Evolutionary conservation across 2,329 filamentous ascomycete genomes (phyloP).

Genomic region (Colletotrichum cereale): DNA sequence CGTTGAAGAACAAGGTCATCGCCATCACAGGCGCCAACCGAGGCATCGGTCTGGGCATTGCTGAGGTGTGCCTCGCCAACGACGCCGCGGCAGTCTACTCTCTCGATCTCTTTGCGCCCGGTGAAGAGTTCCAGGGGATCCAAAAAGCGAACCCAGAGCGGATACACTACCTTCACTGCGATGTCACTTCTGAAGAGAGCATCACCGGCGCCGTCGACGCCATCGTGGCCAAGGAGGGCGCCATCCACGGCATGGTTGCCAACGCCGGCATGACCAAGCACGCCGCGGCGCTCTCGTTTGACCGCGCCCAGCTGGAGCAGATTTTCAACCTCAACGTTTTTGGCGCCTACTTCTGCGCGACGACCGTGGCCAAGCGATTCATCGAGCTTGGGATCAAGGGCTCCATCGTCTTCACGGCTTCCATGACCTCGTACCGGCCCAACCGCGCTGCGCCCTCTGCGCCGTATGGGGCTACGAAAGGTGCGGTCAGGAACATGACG

Average conservation of each 20-base stretch:
- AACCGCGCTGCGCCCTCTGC: slow-evolving; percentile 65
- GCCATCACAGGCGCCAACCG: slow-evolving; percentile 58
- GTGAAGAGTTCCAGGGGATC: slow-evolving; percentile 42
- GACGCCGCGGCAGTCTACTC: slow-evolving; percentile 51
- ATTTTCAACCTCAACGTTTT: slow-evolving; percentile 58
- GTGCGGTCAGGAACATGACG: slow-evolving; percentile 55
- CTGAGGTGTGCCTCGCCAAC: slow-evolving; percentile 60
- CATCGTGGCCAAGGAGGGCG: slow-evolving; percentile 52
- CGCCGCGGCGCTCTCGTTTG: slow-evolving; percentile 54
- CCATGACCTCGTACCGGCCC: slow-evolving; percentile 61
- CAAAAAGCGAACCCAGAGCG: slow-evolving; percentile 55
- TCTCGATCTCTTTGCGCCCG: slow-evolving; percentile 47
- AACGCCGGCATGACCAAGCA: slow-evolving; percentile 34
- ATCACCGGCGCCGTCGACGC: slow-evolving; percentile 55
- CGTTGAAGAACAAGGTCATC: slow-evolving; percentile 53
- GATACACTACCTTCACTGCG: slow-evolving; percentile 60
- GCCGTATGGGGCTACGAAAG: slow-evolving; percentile 60
- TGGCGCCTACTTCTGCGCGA: slow-evolving; percentile 59
- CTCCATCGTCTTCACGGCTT: slow-evolving; percentile 59
- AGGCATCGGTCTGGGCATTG: slow-evolving; percentile 60
- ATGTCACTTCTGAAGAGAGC: slow-evolving; percentile 58
- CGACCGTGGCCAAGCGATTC: slow-evolving; percentile 56
- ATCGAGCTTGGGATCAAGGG: slow-evolving; percentile 51
- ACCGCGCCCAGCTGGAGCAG: slow-evolving; percentile 28
- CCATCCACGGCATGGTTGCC: slow-evolving; percentile 52